Evolutionary conservation across 192 early-diverging fungal genomes (phyloP).

Genomic region (Entomortierella beljakovae): DNA sequence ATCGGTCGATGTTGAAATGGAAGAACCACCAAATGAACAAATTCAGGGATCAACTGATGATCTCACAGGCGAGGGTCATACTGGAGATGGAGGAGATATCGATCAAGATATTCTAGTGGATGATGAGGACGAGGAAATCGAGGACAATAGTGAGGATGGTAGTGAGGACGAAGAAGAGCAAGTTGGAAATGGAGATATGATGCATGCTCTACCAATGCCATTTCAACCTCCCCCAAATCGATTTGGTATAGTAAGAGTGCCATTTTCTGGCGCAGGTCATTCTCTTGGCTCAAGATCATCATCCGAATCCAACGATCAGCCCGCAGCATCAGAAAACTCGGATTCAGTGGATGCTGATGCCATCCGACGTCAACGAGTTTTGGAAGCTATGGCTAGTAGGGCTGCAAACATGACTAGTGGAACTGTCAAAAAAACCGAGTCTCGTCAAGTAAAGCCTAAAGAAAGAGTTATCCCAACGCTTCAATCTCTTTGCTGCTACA

Average conservation of each 20-base stretch:
- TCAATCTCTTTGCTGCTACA: conserved; percentile 49
- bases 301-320: not conserved
- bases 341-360: not conserved
- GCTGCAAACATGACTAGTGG: not conserved
- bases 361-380: conserved; percentile 30
- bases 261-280: conserved; percentile 46
- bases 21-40: conserved; percentile 4
- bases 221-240: conserved; percentile 11
- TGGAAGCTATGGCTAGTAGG: conserved; percentile 52
- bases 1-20: conserved; percentile 20
- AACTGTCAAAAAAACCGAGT: not conserved
- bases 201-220: conserved; percentile 43
- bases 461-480: conserved; percentile 28
- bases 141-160: conserved; percentile 9
- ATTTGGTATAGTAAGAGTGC: conserved; percentile 19
- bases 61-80: not conserved
- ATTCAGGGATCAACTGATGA: conserved; percentile 5
- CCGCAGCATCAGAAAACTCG: not conserved
- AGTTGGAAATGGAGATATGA: conserved; percentile 27
- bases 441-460: not conserved
- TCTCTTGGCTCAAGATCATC: conserved; percentile 15
- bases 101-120: conserved; percentile 6
- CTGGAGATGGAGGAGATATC: not conserved
- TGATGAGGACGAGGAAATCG: not conserved
- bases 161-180: conserved; percentile 30